Base-by-base conservation (phyloP, 1,284 basidiomycete species). In the Puccinia sorghi region DNA sequence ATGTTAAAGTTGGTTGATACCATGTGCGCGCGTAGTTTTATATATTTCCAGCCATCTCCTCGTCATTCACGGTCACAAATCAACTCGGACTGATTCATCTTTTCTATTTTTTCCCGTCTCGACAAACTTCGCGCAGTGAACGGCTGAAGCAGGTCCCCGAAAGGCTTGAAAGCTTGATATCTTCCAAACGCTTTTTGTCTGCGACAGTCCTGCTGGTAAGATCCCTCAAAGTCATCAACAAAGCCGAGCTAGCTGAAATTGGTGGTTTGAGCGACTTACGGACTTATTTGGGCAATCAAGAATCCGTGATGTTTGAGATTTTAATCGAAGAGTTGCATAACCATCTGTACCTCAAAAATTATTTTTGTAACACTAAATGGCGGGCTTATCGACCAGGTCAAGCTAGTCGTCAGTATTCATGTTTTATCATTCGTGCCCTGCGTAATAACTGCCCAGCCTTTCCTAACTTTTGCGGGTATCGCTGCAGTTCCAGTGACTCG, bases 321-420 rank as follows among this genome's bases (percentile, higher is more conserved):
- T 86, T 99, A 72, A 88, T 97, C 20, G 97, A 99, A 82, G 97
- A 99, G 84, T 87, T 99, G 32, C 95, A 99, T 84, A 94, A 91
- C 82, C 97, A 99, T 85, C 86, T 99, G n/a, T 99, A 98, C 85
- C 89, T 99, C 79, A 98, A 97, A 84, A 93, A 92, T 8, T 95
- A 94, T 84, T 97, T 94, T 90, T 96, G 92, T 84, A 96, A 99
- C 81, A 89, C 90, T 11, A 89, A 96, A 63, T 99, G 97, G 97
- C 87, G 89, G 37, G 86, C 91, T 0, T 98, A 97, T 84, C 86
- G 87, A 11, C 90, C 91, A 0, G 92, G 92, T 67, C 95, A 97
- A 84, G 88, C 89, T 74, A 84, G 86, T 11, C 87, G 94, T 94
- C 83, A 86, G 91, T 86, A 12, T 5, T 20, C 37, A 20, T 57